Evolutionary conservation across 441 rosid genomes (phyloP).

Genomic region (Breynia disticha): DNA sequence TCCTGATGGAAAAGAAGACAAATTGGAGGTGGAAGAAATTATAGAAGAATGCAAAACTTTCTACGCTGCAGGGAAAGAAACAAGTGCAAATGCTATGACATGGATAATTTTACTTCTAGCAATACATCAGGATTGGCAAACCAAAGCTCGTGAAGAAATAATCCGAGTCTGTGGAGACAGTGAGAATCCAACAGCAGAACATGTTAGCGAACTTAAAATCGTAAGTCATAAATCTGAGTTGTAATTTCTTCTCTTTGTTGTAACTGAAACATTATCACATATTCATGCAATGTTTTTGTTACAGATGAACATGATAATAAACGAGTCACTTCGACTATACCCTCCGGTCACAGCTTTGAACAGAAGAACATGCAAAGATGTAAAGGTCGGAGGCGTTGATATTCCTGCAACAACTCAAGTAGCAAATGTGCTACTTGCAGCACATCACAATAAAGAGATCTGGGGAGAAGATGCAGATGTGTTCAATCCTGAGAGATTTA

Average conservation of each 20-base stretch:
- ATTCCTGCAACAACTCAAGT: slow-evolving; percentile 58
- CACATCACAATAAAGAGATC: slow-evolving; percentile 45
- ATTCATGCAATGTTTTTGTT: neutral
- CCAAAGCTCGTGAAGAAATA: slow-evolving; percentile 63
- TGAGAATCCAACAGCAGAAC: slow-evolving; percentile 29
- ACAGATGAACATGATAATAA: slow-evolving; percentile 56
- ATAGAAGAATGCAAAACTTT: slow-evolving; percentile 85
- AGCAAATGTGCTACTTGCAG: slow-evolving; percentile 28
- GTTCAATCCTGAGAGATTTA: slow-evolving; percentile 67
- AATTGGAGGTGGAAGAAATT: slow-evolving; percentile 47
- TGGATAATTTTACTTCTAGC: slow-evolving; percentile 64
- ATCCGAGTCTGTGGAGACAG: slow-evolving; percentile 23
- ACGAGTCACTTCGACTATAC: slow-evolving; percentile 68
- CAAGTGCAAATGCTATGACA: slow-evolving; percentile 53
- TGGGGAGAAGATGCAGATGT: slow-evolving; percentile 69
- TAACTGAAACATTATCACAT: neutral
- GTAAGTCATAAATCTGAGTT: slow-evolving; percentile 31
- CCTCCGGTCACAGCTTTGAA: slow-evolving; percentile 42
- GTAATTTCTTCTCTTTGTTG: neutral
- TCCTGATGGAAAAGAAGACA: slow-evolving; percentile 51
- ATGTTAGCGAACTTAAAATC: slow-evolving; percentile 45
- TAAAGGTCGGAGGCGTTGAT: slow-evolving; percentile 45
- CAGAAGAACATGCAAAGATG: slow-evolving; percentile 31
- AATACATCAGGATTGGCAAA: slow-evolving; percentile 73
- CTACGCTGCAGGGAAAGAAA: slow-evolving; percentile 78